Conservation (phyloP, 768 basidiomycete species). For the Leucosporidium scottii region DNA sequence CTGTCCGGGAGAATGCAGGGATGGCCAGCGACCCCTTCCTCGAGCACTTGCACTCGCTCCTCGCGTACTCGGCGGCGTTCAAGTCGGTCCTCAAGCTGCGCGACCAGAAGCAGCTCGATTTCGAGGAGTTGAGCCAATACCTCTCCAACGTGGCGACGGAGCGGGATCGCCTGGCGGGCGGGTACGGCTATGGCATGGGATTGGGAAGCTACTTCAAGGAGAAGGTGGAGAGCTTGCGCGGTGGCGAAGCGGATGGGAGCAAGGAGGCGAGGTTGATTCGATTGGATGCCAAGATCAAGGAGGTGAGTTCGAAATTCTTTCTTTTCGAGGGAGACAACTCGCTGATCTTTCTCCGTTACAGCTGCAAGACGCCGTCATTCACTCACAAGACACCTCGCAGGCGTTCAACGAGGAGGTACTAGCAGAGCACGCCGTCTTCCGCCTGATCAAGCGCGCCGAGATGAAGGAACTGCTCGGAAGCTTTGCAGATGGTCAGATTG, state of each 20-base stretch:
- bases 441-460: constrained; percentile 81
- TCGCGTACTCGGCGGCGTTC: constrained; percentile 90
- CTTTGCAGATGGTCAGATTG: constrained; percentile 89
- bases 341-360: neutral
- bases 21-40: constrained; percentile 50
- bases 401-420: constrained; percentile 94
- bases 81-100: constrained; percentile 88
- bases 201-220: constrained; percentile 77
- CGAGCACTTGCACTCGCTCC: constrained; percentile 76
- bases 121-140: constrained; percentile 93
- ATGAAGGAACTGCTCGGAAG: constrained; percentile 92
- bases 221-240: constrained; percentile 80
- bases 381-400: constrained; percentile 44
- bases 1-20: constrained; percentile 6
- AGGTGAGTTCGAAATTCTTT: constrained; percentile 54
- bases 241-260: constrained; percentile 85
- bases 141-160: constrained; percentile 86
- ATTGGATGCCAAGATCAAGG: constrained; percentile 88
- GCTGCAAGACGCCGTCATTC: constrained; percentile 2
- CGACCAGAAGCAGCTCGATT: constrained; percentile 97
- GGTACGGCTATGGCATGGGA: constrained; percentile 74
- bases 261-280: constrained; percentile 90
- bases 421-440: constrained; percentile 82
- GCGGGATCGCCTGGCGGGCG: constrained; percentile 81
- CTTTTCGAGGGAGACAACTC: neutral